Percentiles rank a stretch among this genome's conserved stretches.
phyloP scores from a whole-genome alignment of 371 early-diverging fungal genomes.

The Rhizopus sp. region DNA sequence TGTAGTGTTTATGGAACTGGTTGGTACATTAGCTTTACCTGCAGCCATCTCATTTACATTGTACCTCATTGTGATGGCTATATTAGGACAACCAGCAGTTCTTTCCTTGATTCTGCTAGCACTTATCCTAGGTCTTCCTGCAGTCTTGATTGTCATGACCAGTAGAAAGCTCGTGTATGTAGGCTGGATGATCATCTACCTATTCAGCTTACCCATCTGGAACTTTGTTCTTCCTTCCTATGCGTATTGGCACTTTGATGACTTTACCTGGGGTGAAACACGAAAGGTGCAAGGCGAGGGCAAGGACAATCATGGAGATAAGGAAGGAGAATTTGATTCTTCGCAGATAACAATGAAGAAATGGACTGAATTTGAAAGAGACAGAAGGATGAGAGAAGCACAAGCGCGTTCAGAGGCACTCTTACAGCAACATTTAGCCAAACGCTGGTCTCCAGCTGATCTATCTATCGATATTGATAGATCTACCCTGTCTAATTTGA shows the following conservation, averaged over 20 bases:
- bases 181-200: conserved; percentile 94
- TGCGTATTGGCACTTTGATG: conserved; percentile 99
- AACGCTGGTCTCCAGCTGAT: conserved; percentile 23
- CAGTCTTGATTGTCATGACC: conserved; percentile 90
- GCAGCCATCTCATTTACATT: conserved; percentile 95
- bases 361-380: conserved; percentile 72
- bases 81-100: conserved; percentile 57
- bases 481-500: conserved; percentile 22
- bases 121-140: conserved; percentile 90
- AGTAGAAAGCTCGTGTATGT: conserved; percentile 90
- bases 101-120: conserved; percentile 83
- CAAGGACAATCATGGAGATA: conserved; percentile 53
- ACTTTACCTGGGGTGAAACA: conserved; percentile 99
- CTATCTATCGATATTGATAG: conserved; percentile 25
- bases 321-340: conserved; percentile 68
- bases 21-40: conserved; percentile 97
- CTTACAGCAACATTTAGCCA: conserved; percentile 14
- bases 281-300: conserved; percentile 79
- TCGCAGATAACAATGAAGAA: conserved; percentile 66
- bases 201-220: conserved; percentile 96
- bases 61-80: conserved; percentile 70
- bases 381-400: conserved; percentile 37
- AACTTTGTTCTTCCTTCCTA: conserved; percentile 97
- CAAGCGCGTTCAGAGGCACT: conserved; percentile 14
- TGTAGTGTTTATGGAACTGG: conserved; percentile 96